These are phyloP conservation scores for Kockiozyma suomiensis DNA, from an alignment of 805 yeast species.

Conservation along the genomic window DNA sequence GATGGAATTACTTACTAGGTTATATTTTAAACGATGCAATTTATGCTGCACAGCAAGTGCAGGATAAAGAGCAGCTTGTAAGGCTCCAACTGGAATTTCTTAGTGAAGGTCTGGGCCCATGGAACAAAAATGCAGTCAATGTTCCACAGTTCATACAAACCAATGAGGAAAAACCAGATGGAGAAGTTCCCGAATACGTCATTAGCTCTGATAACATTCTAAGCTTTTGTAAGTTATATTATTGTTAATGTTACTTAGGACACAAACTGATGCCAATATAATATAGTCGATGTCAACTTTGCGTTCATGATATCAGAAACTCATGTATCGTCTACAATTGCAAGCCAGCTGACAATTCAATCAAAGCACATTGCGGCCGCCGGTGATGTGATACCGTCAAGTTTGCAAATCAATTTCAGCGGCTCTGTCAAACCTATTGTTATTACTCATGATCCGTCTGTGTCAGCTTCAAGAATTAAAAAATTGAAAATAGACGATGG, in stretches of 20 bases:
- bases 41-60: constrained; percentile 40
- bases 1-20: constrained; percentile 47
- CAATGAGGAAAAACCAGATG: background rate
- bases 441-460: constrained; percentile 9
- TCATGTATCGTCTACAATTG: constrained; percentile 14
- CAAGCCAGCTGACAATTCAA: constrained; percentile 19
- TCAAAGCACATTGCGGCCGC: constrained; percentile 18
- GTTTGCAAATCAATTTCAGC: constrained; percentile 14
- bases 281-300: constrained; percentile 20
- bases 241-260: background rate
- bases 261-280: background rate
- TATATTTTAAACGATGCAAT: constrained; percentile 46
- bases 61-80: constrained; percentile 15
- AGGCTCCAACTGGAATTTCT: constrained; percentile 27
- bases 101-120: constrained; percentile 13
- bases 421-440: constrained; percentile 23
- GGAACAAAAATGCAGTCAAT: constrained; percentile 11
- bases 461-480: background rate
- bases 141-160: constrained; percentile 9
- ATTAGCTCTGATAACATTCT: constrained; percentile 14
- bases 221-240: constrained; percentile 14
- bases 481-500: constrained; percentile 6
- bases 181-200: background rate
- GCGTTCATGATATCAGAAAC: constrained; percentile 21
- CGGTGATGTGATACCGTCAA: constrained; percentile 7